phyloP scores from a whole-genome alignment of 1,284 basidiomycete genomes.

The Cryptococcus amylolentus region DNA sequence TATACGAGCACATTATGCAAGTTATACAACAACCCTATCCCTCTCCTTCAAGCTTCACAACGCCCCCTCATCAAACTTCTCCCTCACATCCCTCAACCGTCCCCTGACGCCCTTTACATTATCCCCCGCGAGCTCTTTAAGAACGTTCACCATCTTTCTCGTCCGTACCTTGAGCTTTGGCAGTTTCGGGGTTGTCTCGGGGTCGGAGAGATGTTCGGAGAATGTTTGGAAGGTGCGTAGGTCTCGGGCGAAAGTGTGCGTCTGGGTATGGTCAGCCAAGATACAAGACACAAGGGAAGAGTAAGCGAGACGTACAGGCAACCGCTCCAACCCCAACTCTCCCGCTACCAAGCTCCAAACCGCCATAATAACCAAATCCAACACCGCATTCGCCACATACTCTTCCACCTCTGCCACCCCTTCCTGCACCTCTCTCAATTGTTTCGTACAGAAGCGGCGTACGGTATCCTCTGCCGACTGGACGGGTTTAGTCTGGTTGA shows the following conservation, averaged over 20 bases:
- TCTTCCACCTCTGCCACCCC: constrained; percentile 44
- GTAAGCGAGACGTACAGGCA: constrained; percentile 36
- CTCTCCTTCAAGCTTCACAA: background rate
- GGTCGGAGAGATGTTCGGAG: constrained; percentile 28
- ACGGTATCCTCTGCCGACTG: constrained; percentile 40
- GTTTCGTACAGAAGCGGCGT: constrained; percentile 44
- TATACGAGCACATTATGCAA: no score
- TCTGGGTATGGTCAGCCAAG: constrained; percentile 22
- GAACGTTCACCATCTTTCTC: constrained; percentile 21
- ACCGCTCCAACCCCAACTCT: constrained; percentile 31
- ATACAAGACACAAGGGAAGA: background rate
- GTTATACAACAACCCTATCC: no score
- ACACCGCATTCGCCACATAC: constrained; percentile 47
- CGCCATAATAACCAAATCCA: constrained; percentile 48
- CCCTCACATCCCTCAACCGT: constrained; percentile 29
- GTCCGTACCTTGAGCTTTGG: constrained; percentile 26
- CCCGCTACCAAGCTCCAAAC: constrained; percentile 40
- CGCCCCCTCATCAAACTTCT: constrained; percentile 21
- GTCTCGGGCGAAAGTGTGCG: constrained; percentile 49
- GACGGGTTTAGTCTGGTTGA: constrained; percentile 23
- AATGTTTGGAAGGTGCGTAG: constrained; percentile 40
- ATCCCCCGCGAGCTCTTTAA: constrained; percentile 38
- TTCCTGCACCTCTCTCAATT: constrained; percentile 39
- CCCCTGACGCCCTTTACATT: constrained; percentile 37
- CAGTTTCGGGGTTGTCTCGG: constrained; percentile 15